Evolutionary conservation across 805 yeast genomes (phyloP), one percentile per base, ranked within the genome.

Genomic region (Saturnispora halmiae): DNA sequence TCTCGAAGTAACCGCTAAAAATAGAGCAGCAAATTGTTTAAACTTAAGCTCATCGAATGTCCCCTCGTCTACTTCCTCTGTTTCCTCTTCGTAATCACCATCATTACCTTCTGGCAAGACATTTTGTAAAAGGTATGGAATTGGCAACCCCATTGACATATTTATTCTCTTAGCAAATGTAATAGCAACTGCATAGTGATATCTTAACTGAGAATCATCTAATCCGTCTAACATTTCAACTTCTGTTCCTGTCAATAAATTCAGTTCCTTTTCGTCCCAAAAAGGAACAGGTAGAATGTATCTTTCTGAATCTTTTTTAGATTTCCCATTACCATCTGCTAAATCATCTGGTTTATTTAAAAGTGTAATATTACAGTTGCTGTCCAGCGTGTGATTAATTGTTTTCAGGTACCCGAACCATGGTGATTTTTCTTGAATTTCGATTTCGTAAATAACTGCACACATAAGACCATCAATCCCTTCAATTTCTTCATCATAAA

Each of bases 341-440:
- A n/a, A n/a, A n/a, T n/a, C n/a, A 31, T 42, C 40, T 6, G 7
- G 22, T 16, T 15, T 24, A 13, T 32, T 39, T 14, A 40, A 29
- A 9, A 15, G 26, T 3, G 42, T 40, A 19, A 40, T 40, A 14
- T 40, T 34, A 20, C 18, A 14, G 8, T 34, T 29, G 2, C 34
- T 13, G n/a, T 40, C 42, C 9, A 24, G 21, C 7, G 32, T 38
- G 27, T 43, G 45, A 41, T 66, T 63, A 21, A 85, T 70, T 15
- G 81, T 66, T 21, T 65, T 58, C 34, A 88, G 63, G 55, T 81
- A 90, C 3, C 63, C 66, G 45, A 45, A 66, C 96, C 96, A 90
- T 4, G 95, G 96, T n/a, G 94, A 81, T 4, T 56, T 50, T n/a
- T 66, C 62, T 2, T 74, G 75, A 34, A 70, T 61, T 3, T 73